These are phyloP conservation scores for Lotmaria passim DNA, from an alignment of 208 protist species.

Conservation along the genomic window DNA sequence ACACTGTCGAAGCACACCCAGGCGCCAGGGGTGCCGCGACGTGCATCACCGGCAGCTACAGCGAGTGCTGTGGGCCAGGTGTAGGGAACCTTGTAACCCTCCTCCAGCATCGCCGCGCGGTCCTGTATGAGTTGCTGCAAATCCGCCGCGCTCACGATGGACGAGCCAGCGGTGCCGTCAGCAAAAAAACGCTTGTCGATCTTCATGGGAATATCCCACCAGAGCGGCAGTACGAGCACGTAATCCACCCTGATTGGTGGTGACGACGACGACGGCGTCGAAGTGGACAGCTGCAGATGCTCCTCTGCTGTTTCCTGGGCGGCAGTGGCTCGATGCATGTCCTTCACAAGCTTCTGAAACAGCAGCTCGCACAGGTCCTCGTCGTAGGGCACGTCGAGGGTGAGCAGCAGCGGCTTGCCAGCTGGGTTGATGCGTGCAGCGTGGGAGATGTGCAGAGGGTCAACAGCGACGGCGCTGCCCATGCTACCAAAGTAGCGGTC, in stretches of 20 bases:
- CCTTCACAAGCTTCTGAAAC: constrained; percentile 75
- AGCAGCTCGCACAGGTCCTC: constrained; percentile 89
- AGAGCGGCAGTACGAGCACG: constrained; percentile 84
- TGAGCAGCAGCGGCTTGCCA: constrained; percentile 68
- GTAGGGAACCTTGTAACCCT: constrained; percentile 67
- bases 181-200: constrained; percentile 74
- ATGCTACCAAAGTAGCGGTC: constrained; percentile 88
- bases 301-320: no score
- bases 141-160: constrained; percentile 14
- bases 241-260: constrained; percentile 61
- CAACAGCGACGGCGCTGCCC: constrained; percentile 80
- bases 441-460: constrained; percentile 40
- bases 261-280: neutral
- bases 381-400: constrained; percentile 89
- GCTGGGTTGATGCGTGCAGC: constrained; percentile 43
- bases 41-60: constrained; percentile 42
- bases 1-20: constrained; percentile 85
- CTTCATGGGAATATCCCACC: constrained; percentile 79
- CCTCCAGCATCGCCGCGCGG: constrained; percentile 52
- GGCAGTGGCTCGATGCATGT: constrained; percentile 51
- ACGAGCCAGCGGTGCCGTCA: neutral
- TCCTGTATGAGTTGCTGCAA: constrained; percentile 41
- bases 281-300: no score
- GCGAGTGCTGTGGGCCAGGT: constrained; percentile 65
- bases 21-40: constrained; percentile 16